Percentiles rank a stretch among this genome's conserved stretches.
These are phyloP conservation scores for Trifolium dubium DNA, from an alignment of 306 rosid species.

Conservation along the genomic window DNA sequence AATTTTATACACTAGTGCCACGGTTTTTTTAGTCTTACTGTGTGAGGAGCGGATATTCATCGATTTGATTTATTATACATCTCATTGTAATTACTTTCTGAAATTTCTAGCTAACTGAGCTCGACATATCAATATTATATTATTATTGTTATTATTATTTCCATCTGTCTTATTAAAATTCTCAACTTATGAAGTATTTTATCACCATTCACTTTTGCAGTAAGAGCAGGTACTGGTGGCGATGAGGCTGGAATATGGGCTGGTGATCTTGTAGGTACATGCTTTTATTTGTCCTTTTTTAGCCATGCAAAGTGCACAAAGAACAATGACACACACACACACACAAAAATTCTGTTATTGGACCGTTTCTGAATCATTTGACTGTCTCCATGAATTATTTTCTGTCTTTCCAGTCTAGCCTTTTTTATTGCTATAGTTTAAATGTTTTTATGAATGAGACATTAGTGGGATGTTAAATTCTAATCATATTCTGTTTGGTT, in stretches of 20 bases:
- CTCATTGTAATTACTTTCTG: conserved; percentile 31
- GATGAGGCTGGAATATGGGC: conserved; percentile 99
- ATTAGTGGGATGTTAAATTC: conserved; percentile 34
- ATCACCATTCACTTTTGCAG: conserved; percentile 59
- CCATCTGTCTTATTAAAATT: conserved; percentile 26
- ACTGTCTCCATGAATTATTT: conserved; percentile 2
- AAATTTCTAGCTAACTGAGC: conserved; percentile 22
- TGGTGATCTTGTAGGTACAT: conserved; percentile 99
- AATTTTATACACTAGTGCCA: conserved; percentile 14
- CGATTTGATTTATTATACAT: conserved; percentile 15
- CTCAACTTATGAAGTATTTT: conserved; percentile 20
- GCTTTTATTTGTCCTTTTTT: conserved; percentile 63
- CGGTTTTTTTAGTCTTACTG: conserved; percentile 9
- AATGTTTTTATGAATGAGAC: conserved; percentile 39
- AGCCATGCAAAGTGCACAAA: conserved; percentile 38
- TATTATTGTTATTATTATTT: conserved; percentile 8
- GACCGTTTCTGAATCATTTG: conserved; percentile 35
- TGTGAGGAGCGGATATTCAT: conserved; percentile 2
- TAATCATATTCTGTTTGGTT: conserved; percentile 37
- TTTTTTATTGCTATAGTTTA: conserved; percentile 19
- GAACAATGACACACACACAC: conserved; percentile 5
- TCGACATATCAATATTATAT: conserved; percentile 15
- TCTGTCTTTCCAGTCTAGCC: conserved; percentile 1
- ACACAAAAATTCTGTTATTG: conserved; percentile 19
- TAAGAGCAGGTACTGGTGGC: conserved; percentile 98